These are phyloP conservation scores for Blastobotrys buckinghamii DNA, from an alignment of 1,139 yeast species.

Conservation along the genomic window DNA sequence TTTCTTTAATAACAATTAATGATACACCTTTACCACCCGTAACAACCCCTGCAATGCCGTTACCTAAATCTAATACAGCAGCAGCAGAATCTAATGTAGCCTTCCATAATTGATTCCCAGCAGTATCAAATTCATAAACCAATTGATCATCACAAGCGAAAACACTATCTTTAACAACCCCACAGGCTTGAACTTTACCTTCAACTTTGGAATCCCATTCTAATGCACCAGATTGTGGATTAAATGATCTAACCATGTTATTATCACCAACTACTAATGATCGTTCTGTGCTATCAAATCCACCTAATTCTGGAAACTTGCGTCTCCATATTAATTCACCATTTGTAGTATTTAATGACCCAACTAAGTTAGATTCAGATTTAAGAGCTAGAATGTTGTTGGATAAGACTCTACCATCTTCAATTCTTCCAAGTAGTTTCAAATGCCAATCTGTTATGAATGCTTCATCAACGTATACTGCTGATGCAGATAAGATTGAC, in stretches of 20 bases:
- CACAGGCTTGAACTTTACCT: conserved; percentile 1
- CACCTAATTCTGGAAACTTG: conserved; percentile 7
- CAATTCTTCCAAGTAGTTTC: conserved; percentile 22
- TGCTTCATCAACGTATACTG: conserved; percentile 31
- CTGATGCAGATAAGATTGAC: conserved; percentile 9
- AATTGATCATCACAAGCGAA: conserved; percentile 7
- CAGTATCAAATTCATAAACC: conserved; percentile 6
- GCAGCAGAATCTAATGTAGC: neutral
- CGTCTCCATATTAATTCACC: conserved; percentile 25
- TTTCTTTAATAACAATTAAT: conserved; percentile 5
- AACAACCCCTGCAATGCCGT: conserved; percentile 8
- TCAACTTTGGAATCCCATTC: conserved; percentile 6
- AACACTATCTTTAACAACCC: conserved; percentile 5
- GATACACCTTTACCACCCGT: conserved; percentile 1
- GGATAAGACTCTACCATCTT: conserved; percentile 11
- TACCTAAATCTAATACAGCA: conserved; percentile 1
- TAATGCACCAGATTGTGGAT: conserved; percentile 10
- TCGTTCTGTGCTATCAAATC: neutral
- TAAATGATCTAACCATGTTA: neutral
- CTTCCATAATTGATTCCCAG: conserved; percentile 8
- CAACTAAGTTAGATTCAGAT: conserved; percentile 19
- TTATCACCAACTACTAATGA: conserved; percentile 5
- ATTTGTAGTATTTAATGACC: conserved; percentile 21
- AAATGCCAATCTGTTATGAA: conserved; percentile 30
- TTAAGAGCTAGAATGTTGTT: conserved; percentile 13